These are phyloP conservation scores for Boletus pseudo-olivaceus DNA, from an alignment of 768 basidiomycete species.

Conservation along the genomic window DNA sequence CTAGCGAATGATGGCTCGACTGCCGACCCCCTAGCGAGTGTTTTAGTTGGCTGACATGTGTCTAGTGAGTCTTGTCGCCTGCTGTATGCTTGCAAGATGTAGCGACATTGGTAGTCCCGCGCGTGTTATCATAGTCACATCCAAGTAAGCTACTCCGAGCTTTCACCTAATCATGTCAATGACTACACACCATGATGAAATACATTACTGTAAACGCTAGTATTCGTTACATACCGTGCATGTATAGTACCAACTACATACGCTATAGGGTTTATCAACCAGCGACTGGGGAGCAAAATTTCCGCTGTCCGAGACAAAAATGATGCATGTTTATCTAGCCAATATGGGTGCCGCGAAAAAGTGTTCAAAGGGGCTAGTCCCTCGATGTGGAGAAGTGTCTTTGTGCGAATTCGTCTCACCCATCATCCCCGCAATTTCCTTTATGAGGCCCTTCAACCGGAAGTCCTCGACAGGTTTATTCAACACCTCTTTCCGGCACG, in stretches of 20 bases:
- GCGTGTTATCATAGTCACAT: neutral
- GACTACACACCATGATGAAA: neutral
- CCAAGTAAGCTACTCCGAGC: no score
- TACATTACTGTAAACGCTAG: neutral
- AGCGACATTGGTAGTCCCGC: no score
- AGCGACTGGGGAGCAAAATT: neutral
- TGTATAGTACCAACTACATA: neutral
- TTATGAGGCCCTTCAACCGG: constrained; percentile 54
- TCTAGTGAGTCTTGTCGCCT: no score
- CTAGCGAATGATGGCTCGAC: no score
- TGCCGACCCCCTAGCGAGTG: no score
- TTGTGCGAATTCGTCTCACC: constrained; percentile 45
- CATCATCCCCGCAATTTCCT: constrained; percentile 43
- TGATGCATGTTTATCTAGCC: neutral
- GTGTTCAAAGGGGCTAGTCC: constrained; percentile 40
- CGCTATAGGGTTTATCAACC: neutral
- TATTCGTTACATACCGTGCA: neutral
- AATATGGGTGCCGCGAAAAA: constrained; percentile 36
- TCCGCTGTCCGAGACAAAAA: neutral
- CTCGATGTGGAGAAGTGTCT: neutral
- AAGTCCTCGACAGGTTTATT: constrained; percentile 58
- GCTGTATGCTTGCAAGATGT: no score
- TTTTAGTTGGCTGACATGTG: no score
- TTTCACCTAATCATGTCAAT: neutral
- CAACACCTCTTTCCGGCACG: constrained; percentile 51